Conservation (phyloP, 768 basidiomycete species). For the Lanmaoa pseudosensibilis region DNA sequence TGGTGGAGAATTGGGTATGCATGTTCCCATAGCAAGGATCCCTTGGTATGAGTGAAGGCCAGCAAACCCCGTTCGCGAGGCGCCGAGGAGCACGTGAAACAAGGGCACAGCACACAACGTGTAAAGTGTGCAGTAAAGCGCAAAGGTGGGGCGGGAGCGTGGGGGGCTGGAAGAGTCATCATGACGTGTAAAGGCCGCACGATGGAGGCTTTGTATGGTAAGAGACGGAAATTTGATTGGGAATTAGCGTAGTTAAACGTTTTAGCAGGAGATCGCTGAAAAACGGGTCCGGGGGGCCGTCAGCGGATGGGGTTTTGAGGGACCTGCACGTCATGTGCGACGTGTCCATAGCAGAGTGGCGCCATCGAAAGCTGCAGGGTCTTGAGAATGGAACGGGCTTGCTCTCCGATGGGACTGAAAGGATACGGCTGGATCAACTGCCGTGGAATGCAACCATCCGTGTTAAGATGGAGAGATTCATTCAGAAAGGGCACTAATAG, state of each 20-base stretch:
- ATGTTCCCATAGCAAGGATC: conserved; percentile 12
- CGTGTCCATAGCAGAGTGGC: neutral
- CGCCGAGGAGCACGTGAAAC: conserved; percentile 29
- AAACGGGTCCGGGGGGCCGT: conserved; percentile 15
- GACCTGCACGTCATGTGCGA: neutral
- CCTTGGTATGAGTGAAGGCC: conserved; percentile 4
- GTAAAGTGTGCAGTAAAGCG: neutral
- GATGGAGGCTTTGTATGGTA: conserved; percentile 14
- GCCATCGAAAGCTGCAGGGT: conserved; percentile 1
- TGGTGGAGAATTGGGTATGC: conserved; percentile 13
- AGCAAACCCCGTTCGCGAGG: conserved; percentile 19
- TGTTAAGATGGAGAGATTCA: neutral
- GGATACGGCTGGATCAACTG: conserved; percentile 6
- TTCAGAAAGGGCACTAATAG: neutral
- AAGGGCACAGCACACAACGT: conserved; percentile 4
- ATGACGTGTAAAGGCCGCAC: conserved; percentile 22
- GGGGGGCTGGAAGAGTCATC: conserved; percentile 2
- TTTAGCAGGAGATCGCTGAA: conserved; percentile 25
- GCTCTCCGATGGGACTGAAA: neutral
- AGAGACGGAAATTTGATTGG: conserved; percentile 25
- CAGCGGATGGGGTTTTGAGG: neutral
- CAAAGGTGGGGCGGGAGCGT: conserved; percentile 6
- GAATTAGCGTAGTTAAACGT: conserved; percentile 35
- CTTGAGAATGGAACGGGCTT: neutral
- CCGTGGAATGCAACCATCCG: neutral